Evolutionary conservation across 768 basidiomycete species (phyloP).

Genomic region (Thelephora aurantiotincta): DNA sequence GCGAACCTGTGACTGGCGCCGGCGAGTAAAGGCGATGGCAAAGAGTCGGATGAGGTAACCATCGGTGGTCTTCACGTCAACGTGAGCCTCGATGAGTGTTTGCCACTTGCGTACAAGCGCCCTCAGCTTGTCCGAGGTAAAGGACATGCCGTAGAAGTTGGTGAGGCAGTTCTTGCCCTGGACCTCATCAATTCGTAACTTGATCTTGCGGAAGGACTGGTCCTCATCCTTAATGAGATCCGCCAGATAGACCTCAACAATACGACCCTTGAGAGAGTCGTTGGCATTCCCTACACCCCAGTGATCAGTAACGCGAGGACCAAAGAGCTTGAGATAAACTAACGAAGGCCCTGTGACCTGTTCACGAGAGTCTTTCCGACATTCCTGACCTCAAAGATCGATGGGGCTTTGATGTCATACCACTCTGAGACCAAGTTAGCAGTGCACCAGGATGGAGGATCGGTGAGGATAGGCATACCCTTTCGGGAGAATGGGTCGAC

Average conservation of each 20-base stretch:
- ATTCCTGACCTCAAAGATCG: constrained; percentile 92
- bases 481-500: constrained; percentile 99
- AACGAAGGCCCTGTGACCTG: constrained; percentile 95
- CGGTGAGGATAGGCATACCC: constrained; percentile 36
- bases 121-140: constrained; percentile 99
- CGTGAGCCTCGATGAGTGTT: constrained; percentile 95
- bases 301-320: constrained; percentile 6
- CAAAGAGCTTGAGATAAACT: constrained; percentile 21
- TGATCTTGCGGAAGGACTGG: constrained; percentile 98
- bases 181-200: constrained; percentile 90
- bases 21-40: constrained; percentile 98
- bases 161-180: constrained; percentile 99
- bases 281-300: constrained; percentile 78
- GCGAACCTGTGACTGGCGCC: constrained; percentile 88
- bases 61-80: constrained; percentile 98
- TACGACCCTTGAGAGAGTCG: constrained; percentile 94
- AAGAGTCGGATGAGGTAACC: constrained; percentile 99
- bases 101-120: constrained; percentile 99
- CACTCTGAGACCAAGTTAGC: constrained; percentile 47
- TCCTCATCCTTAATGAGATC: constrained; percentile 99
- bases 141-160: constrained; percentile 99
- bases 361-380: constrained; percentile 98
- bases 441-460: background rate
- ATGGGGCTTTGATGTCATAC: constrained; percentile 99
- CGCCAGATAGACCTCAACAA: constrained; percentile 89